These are phyloP conservation scores for Coniophora puteana DNA, from an alignment of 1,284 basidiomycete species.

Conservation along the genomic window DNA sequence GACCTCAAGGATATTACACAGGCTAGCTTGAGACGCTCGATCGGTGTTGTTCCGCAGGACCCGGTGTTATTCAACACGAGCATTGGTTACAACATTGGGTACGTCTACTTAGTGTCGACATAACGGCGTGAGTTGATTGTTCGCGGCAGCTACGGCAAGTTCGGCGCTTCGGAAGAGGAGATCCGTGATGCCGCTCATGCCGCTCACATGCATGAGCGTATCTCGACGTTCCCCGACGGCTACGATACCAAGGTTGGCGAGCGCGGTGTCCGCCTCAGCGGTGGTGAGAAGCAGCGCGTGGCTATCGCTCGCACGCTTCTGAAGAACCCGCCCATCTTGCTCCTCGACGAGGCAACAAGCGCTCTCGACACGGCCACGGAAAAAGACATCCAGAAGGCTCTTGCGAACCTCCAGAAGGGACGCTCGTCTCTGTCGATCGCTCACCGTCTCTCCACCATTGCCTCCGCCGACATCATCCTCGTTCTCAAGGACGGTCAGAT, in stretches of 20 bases:
- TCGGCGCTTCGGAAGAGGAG: conserved; percentile 62
- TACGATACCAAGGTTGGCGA: conserved; percentile 80
- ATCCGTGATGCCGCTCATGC: conserved; percentile 71
- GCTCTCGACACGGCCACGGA: conserved; percentile 83
- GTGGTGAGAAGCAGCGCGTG: conserved; percentile 83
- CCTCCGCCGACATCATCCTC: conserved; percentile 52
- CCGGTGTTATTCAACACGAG: conserved; percentile 82
- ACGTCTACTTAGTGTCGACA: conserved; percentile 13
- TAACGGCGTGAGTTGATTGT: conserved; percentile 4
- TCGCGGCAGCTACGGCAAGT: conserved; percentile 59
- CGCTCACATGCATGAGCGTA: conserved; percentile 81
- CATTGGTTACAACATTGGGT: conserved; percentile 76
- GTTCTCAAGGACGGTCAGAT: conserved; percentile 82
- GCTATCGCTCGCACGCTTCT: conserved; percentile 84
- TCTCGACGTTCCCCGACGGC: conserved; percentile 76
- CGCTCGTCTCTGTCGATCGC: conserved; percentile 79
- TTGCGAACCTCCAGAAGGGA: conserved; percentile 68
- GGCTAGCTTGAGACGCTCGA: conserved; percentile 69
- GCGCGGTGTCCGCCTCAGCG: conserved; percentile 75
- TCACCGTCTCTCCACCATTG: conserved; percentile 48
- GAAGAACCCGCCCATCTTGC: conserved; percentile 81
- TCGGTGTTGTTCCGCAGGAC: conserved; percentile 84
- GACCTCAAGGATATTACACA: conserved; percentile 87
- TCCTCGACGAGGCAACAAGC: conserved; percentile 82
- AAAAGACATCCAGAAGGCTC: conserved; percentile 79